A percentile compares a stretch with the other conserved stretches of the same genome.
phyloP scores from a whole-genome alignment of 305 asterid species.

The Caryopteris hybrid region DNA sequence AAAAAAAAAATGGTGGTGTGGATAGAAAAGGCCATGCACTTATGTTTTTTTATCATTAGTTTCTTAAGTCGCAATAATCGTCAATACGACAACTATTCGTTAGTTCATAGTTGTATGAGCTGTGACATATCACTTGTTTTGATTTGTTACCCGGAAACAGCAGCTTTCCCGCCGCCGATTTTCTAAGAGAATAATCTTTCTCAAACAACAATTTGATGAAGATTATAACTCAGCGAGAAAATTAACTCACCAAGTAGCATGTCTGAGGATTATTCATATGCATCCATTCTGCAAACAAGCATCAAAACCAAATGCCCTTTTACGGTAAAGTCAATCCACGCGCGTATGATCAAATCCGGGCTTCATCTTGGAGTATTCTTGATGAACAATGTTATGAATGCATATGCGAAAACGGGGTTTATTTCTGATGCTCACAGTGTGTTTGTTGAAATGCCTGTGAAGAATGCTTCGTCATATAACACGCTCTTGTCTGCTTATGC shows the following conservation, averaged over 20 bases:
- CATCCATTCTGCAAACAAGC: slow-evolving; percentile 60
- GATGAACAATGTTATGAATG: slow-evolving; percentile 64
- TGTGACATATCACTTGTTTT: not conserved
- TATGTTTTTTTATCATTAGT: too few relatives aligned
- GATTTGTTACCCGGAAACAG: not conserved
- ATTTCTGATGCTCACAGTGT: slow-evolving; percentile 46
- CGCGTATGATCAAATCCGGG: slow-evolving; percentile 52
- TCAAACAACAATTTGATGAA: not conserved
- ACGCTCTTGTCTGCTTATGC: slow-evolving; percentile 72
- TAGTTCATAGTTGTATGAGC: too few relatives aligned
- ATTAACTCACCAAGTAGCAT: not conserved
- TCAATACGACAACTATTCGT: too few relatives aligned
- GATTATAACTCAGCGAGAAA: not conserved
- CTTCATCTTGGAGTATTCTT: slow-evolving; percentile 54
- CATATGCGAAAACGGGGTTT: slow-evolving; percentile 53
- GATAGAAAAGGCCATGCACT: too few relatives aligned
- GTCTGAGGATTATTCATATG: slow-evolving; percentile 34
- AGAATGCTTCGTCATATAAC: slow-evolving; percentile 65
- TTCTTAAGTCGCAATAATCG: too few relatives aligned
- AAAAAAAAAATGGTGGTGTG: too few relatives aligned
- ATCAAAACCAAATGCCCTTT: slow-evolving; percentile 41
- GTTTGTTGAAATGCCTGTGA: slow-evolving; percentile 74
- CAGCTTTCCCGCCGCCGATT: not conserved
- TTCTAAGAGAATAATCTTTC: not conserved
- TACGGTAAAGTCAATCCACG: slow-evolving; percentile 47